A percentile compares a stretch with the other conserved stretches of the same genome.
Conservation (phyloP, 2,329 filamentous ascomycete genomes). For the Chrysoporthe cubensis region DNA sequence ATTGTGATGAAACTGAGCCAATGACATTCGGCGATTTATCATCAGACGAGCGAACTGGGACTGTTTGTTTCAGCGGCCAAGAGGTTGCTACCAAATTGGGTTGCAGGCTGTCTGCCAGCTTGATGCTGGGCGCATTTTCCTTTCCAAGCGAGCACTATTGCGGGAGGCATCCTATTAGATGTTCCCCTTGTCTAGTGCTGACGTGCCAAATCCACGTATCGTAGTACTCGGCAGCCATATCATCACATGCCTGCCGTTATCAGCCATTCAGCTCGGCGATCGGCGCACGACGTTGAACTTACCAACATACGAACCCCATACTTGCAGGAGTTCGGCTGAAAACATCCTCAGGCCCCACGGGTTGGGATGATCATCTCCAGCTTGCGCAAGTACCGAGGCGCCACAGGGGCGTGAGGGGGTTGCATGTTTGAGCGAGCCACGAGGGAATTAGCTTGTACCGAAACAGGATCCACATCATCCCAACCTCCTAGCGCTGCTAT, state of each 20-base stretch:
- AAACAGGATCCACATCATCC: not conserved
- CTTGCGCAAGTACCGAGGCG: constrained; percentile 7
- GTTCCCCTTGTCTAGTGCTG: not conserved
- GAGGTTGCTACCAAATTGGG: not conserved
- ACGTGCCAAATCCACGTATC: not conserved
- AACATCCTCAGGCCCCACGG: not conserved
- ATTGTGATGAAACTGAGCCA: not conserved
- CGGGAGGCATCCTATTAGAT: not conserved
- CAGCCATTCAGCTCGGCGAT: not conserved
- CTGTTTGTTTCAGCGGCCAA: not conserved
- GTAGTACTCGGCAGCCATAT: not conserved
- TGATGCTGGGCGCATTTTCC: not conserved
- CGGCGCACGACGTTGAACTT: not conserved
- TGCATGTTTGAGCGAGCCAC: constrained; percentile 1
- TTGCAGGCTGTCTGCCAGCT: not conserved
- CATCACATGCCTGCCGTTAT: not conserved
- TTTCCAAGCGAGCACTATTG: not conserved
- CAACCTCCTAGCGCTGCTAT: constrained; percentile 1
- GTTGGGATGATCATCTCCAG: not conserved
- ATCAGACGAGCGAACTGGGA: not conserved
- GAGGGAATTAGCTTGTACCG: not conserved
- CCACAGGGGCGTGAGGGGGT: not conserved
- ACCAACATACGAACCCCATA: too few species aligned
- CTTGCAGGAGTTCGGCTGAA: not conserved
- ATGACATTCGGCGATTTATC: not conserved